Base-by-base conservation (phyloP, 768 basidiomycete genomes). In the Termitomyces sp. region DNA sequence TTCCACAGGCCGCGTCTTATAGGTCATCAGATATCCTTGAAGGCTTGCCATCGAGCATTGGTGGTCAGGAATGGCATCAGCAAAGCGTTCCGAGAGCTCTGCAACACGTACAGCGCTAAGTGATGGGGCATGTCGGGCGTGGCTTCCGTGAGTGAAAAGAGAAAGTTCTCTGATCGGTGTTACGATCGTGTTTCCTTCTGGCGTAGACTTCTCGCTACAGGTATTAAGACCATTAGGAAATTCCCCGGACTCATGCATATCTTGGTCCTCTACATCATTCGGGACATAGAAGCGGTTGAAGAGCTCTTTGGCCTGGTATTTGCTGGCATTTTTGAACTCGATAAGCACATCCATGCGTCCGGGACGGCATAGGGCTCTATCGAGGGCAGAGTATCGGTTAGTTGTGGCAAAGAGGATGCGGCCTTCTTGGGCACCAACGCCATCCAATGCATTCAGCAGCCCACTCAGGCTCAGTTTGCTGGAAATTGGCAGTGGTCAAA, bases 401-500 rank as follows among this genome's bases (percentile, higher is more conserved):
- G 87, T 87, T 12, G 87, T 88, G n/a, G 86, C 86, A 55, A 87
- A 87, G n/a, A n/a, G 72, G 18, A 89, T 75, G 0, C 86, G 82
- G 6, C 87, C 87, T 68, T 88, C 86, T 63, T 83, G 82, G 0
- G 87, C 83, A 1, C 79, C 81, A 50, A 88, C 77, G 5, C 88
- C 87, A 62, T 89, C 87, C 13, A 89, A 75, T 4, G 83, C 84
- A 50, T 86, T 86, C 4, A 89, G 74, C 10, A 90, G 76, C 24
- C 87, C 87, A 44, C 82, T 84, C 39, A 89, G 75, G 15, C 83
- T 84, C 29, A 88, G 66, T 29, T 77, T 79, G 52, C 50, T 9
- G 54, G 58, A 18, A 9, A 54, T 15, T 16, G 24, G 18, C 7
- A 10, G 24, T 10, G 12, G n/a, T 15, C 26, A 4, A 6, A 45